Base-by-base conservation (phyloP, 106 monocot genomes). In the Dioscorea dumetorum region DNA sequence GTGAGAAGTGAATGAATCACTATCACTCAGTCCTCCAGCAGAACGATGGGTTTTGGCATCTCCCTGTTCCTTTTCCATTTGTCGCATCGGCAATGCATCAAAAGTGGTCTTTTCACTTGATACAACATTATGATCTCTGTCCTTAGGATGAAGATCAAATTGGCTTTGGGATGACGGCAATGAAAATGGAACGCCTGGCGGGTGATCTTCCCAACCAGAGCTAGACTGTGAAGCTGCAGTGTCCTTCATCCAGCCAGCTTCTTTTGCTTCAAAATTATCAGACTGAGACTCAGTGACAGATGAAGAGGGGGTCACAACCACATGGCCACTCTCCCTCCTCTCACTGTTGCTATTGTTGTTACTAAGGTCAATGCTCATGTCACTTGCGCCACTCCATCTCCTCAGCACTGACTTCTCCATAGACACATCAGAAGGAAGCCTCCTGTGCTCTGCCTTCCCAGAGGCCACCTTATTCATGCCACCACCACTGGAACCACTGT, bases 381-480 rank as follows among this genome's bases (percentile, higher is more conserved):
- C 97, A 57, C 97, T 99, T 35, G 90, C 84, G 63, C 92, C 90
- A 57, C 97, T 99, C 97, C 97, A 99, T 82, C 97, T 77, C 73
- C 87, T 84, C 62, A 95, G 70, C 50, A 93, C 89, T 4, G 78
- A 80, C 70, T 85, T 99, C 60, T 99, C 97, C 60, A 79, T 66
- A 52, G 88, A 90, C 2, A 70, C 63, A 56, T 93, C 90, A 73
- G 97, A 99, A 54, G 82, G 81, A 28, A 81, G 76, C 73, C 97
- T 83, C 48, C 80, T 72, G 54, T 87, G 89, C 77, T 99, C 92
- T 7, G 66, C 75, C 72, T 77, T 91, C 31, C 75, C 81, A 21
- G 68, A 74, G 33, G 68, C 66, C 56, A 69, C 70, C 50, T 53
- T 72, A 48, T 48, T 72, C 64, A 59, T 68, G 48, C 60, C 75